A percentile compares a stretch with the other conserved stretches of the same genome.
phyloP scores from a whole-genome alignment of 192 early-diverging fungal genomes.

The Obelidium mucronatum region DNA sequence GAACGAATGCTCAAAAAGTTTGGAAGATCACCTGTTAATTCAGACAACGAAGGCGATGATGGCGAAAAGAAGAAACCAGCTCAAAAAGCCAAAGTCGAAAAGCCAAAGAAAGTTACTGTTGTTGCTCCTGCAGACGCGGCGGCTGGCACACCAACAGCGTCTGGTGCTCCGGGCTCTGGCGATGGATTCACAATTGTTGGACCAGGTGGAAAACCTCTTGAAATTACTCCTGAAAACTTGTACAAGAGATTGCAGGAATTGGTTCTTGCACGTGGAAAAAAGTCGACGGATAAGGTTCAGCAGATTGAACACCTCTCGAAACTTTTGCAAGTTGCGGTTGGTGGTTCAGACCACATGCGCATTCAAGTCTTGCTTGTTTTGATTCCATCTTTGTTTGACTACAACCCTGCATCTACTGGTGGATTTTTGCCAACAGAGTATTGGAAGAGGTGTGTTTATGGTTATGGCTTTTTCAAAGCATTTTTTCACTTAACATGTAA shows the following conservation, averaged over 20 bases:
- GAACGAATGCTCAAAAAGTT: constrained; percentile 37
- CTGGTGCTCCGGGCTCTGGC: constrained; percentile 22
- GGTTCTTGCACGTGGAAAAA: constrained; percentile 88
- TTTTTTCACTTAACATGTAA: constrained; percentile 5
- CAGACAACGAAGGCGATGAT: neutral
- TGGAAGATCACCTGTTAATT: constrained; percentile 11
- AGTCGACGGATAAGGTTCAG: constrained; percentile 86
- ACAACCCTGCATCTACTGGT: constrained; percentile 62
- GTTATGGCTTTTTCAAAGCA: constrained; percentile 10
- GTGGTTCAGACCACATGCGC: constrained; percentile 78
- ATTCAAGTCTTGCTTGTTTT: constrained; percentile 85
- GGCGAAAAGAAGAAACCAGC: constrained; percentile 58
- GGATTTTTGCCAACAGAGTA: constrained; percentile 78
- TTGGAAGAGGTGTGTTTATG: constrained; percentile 72
- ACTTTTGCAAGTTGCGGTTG: constrained; percentile 65
- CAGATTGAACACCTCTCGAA: constrained; percentile 74
- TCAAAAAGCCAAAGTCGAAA: constrained; percentile 26
- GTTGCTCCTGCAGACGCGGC: constrained; percentile 36
- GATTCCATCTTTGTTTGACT: constrained; percentile 91
- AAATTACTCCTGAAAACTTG: constrained; percentile 75
- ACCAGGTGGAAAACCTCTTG: constrained; percentile 60
- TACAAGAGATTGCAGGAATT: constrained; percentile 85
- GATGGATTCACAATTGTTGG: constrained; percentile 61
- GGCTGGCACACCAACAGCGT: neutral
- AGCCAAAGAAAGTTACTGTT: constrained; percentile 35